These are phyloP conservation scores for Cladophialophora immunda DNA, from an alignment of 2,329 filamentous ascomycete genomes.

Conservation along the genomic window DNA sequence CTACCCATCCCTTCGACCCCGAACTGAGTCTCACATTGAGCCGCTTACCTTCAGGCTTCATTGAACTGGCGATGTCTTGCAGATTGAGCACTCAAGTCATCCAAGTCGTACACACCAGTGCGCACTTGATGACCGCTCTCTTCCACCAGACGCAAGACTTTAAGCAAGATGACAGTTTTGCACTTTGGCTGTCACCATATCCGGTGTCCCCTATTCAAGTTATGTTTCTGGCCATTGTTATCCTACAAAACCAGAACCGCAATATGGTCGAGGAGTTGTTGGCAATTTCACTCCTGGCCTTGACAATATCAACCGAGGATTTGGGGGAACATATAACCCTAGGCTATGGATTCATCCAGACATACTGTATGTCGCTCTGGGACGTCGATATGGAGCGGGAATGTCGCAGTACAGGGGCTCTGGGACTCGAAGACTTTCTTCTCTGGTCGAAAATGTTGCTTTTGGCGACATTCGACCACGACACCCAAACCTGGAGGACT, in stretches of 20 bases:
- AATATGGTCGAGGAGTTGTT: constrained; percentile 14
- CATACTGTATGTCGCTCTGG: constrained; percentile 5
- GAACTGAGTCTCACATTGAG: constrained; percentile 8
- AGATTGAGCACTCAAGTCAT: constrained; percentile 13
- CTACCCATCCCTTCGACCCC: constrained; percentile 3
- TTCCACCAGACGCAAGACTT: background rate
- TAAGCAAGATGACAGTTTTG: background rate
- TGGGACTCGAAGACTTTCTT: constrained; percentile 9
- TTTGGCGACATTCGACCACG: constrained; percentile 10
- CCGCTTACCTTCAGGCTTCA: constrained; percentile 5
- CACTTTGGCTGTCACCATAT: background rate
- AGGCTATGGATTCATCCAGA: constrained; percentile 13
- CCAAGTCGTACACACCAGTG: background rate
- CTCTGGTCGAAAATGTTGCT: constrained; percentile 18
- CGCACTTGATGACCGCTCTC: constrained; percentile 5
- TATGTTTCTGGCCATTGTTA: constrained; percentile 2
- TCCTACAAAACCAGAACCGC: background rate
- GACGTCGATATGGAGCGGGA: constrained; percentile 10
- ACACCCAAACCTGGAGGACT: constrained; percentile 9
- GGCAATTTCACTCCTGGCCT: constrained; percentile 8
- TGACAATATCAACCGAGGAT: constrained; percentile 14
- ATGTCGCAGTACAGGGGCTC: constrained; percentile 2
- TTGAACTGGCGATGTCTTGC: constrained; percentile 17
- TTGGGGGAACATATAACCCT: constrained; percentile 5
- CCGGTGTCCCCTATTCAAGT: constrained; percentile 6